A percentile compares a stretch with the other conserved stretches of the same genome.
Conservation (phyloP, 1,139 yeast species). For the Geotrichum carabidarum region DNA sequence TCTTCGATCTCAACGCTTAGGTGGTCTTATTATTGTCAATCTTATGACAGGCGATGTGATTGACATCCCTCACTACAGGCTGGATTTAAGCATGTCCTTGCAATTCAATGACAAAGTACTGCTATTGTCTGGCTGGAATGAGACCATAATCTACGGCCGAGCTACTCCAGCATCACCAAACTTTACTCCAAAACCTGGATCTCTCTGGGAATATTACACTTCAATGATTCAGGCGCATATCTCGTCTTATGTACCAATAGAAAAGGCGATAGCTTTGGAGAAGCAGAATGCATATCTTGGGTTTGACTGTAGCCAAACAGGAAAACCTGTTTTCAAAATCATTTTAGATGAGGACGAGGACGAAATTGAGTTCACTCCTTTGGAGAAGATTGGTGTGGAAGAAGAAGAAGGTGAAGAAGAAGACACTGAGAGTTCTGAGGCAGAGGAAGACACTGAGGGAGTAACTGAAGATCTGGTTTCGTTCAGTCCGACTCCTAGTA, state of each 20-base stretch:
- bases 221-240: slow-evolving; percentile 26
- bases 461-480: neutral
- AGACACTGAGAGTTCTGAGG: slow-evolving; percentile 16
- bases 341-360: slow-evolving; percentile 21
- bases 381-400: slow-evolving; percentile 12
- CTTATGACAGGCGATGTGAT: slow-evolving; percentile 28
- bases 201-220: slow-evolving; percentile 29
- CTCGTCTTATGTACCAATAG: slow-evolving; percentile 29
- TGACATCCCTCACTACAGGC: slow-evolving; percentile 34
- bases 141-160: slow-evolving; percentile 30
- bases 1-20: slow-evolving; percentile 31
- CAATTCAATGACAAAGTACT: slow-evolving; percentile 28
- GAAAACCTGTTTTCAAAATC: slow-evolving; percentile 10
- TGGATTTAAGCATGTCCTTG: slow-evolving; percentile 29
- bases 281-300: slow-evolving; percentile 20
- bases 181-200: slow-evolving; percentile 17
- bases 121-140: slow-evolving; percentile 29
- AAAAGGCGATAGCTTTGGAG: slow-evolving; percentile 25
- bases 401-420: slow-evolving; percentile 16
- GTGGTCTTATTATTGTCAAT: slow-evolving; percentile 33
- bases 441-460: slow-evolving; percentile 11
- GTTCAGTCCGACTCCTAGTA: neutral
- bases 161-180: slow-evolving; percentile 17
- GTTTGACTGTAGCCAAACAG: slow-evolving; percentile 15
- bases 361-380: slow-evolving; percentile 13